Conservation (phyloP, 208 protist genomes). For the Leishmania arabica region DNA sequence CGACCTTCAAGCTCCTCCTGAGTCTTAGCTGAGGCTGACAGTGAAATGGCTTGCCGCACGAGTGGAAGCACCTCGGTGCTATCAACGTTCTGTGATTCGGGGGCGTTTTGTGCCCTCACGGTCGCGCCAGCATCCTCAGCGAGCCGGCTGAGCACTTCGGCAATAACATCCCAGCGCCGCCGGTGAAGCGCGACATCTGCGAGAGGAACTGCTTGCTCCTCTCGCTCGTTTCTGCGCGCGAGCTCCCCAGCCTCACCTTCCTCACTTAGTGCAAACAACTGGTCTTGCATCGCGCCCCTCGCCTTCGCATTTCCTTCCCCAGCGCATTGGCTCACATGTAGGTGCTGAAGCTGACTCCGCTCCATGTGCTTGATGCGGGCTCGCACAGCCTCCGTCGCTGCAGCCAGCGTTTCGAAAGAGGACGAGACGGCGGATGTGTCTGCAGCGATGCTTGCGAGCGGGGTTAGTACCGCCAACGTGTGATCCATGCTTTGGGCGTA, state of each 20-base stretch:
- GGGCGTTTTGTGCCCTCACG: neutral
- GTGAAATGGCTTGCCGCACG: neutral
- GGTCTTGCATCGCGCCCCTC: neutral
- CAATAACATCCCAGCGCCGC: slow-evolving; percentile 2
- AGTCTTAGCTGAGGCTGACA: no score
- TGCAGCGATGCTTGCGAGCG: neutral
- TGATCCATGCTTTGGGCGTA: neutral
- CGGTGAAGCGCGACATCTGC: neutral
- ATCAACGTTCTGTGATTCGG: neutral
- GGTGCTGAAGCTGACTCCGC: neutral
- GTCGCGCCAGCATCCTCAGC: neutral
- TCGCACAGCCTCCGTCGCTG: neutral
- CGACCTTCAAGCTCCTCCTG: neutral
- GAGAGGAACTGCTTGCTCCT: neutral
- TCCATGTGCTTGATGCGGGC: slow-evolving; percentile 6
- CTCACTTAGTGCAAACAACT: neutral
- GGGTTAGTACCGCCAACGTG: neutral
- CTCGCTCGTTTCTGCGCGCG: neutral
- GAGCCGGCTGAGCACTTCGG: neutral
- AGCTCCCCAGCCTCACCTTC: neutral
- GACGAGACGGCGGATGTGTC: neutral
- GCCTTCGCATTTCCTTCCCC: neutral
- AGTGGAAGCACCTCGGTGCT: neutral
- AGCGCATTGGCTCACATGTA: neutral
- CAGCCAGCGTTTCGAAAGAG: neutral